phyloP scores from a whole-genome alignment of 805 yeast species.

The Lipomyces oligophaga region DNA sequence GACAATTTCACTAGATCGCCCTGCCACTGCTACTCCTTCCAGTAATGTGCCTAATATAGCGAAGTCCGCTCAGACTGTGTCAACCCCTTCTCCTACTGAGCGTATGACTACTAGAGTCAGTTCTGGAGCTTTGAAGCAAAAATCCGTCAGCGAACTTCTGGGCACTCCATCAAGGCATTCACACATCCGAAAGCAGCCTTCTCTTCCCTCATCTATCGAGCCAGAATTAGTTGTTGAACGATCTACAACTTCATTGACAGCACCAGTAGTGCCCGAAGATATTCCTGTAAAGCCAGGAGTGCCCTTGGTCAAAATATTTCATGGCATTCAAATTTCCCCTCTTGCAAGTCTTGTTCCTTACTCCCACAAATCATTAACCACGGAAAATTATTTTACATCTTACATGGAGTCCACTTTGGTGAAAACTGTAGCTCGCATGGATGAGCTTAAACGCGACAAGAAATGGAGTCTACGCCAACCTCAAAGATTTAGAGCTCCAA shows the following conservation, averaged over 20 bases:
- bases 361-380: constrained; percentile 79
- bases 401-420: constrained; percentile 87
- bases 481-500: constrained; percentile 64
- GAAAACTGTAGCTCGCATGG: constrained; percentile 82
- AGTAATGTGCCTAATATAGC: too few species aligned
- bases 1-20: too few species aligned
- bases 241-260: constrained; percentile 7
- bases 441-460: constrained; percentile 79
- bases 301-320: constrained; percentile 78
- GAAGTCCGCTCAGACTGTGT: background rate
- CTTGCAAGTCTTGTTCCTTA: constrained; percentile 74
- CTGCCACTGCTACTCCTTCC: too few species aligned
- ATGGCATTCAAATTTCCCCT: constrained; percentile 84
- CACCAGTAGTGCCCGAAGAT: constrained; percentile 35
- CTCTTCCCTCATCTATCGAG: constrained; percentile 5
- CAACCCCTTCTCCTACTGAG: constrained; percentile 18
- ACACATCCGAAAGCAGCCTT: constrained; percentile 5
- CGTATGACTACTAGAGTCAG: constrained; percentile 32
- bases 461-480: constrained; percentile 94
- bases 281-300: constrained; percentile 33
- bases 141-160: constrained; percentile 29
- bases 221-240: constrained; percentile 7
- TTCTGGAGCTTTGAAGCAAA: constrained; percentile 30
- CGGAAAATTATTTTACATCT: constrained; percentile 81
- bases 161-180: constrained; percentile 21